Conservation (phyloP, 2,329 filamentous ascomycete species). For the Trichoderma semiorbis region DNA sequence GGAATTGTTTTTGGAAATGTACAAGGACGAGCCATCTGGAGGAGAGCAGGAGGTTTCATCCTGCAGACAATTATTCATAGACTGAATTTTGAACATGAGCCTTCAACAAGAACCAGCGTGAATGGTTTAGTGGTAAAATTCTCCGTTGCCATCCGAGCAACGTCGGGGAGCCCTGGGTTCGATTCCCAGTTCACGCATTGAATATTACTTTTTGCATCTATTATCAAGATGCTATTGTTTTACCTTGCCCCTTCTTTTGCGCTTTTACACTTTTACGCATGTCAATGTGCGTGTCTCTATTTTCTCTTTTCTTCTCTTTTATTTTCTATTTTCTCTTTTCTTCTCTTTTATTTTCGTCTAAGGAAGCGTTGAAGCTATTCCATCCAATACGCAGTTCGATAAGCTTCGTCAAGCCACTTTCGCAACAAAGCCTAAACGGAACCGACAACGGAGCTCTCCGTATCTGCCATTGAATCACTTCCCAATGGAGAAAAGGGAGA, state of each 20-base stretch:
- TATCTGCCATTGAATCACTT: neutral
- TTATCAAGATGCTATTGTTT: neutral
- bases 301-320: neutral
- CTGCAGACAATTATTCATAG: neutral
- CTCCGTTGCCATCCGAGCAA: slow-evolving; percentile 33
- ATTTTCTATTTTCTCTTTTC: neutral
- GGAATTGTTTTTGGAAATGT: neutral
- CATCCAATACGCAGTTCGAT: neutral
- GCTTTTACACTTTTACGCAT: no score
- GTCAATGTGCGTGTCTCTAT: neutral
- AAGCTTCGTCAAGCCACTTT: neutral
- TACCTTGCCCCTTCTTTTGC: neutral
- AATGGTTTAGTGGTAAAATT: slow-evolving; percentile 32
- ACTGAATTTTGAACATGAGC: fast-evolving
- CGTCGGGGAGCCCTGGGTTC: slow-evolving; percentile 34
- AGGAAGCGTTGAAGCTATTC: neutral
- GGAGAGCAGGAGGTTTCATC: neutral
- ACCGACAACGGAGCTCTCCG: neutral
- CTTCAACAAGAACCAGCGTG: slow-evolving; percentile 16
- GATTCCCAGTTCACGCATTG: slow-evolving; percentile 34
- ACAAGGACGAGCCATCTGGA: neutral
- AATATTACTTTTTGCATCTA: slow-evolving; percentile 9
- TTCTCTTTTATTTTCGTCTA: no score
- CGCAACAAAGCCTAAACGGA: neutral
- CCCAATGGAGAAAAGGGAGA: neutral